A percentile compares a stretch with the other conserved stretches of the same genome.
Conservation (phyloP, 192 early-diverging fungal genomes). For the Mortierella antarctica region DNA sequence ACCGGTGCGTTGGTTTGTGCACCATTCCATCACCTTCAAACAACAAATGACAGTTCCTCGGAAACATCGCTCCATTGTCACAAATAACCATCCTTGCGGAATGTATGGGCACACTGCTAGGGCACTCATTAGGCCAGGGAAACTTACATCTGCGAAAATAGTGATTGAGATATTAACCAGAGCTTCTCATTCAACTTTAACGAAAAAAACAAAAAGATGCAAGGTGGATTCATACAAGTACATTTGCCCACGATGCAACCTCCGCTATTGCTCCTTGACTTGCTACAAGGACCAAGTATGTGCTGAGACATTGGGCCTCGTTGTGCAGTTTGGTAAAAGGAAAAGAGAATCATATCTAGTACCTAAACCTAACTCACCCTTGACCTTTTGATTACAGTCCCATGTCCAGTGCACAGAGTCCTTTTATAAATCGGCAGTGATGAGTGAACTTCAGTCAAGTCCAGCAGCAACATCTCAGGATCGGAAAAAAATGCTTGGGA, state of each 20-base stretch:
- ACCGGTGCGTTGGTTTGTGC: background rate
- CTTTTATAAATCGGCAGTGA: conserved; percentile 70
- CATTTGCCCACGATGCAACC: conserved; percentile 74
- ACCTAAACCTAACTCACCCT: no score
- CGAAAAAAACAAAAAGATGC: conserved; percentile 47
- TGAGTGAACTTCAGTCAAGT: conserved; percentile 61
- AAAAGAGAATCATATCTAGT: background rate
- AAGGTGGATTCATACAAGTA: conserved; percentile 66
- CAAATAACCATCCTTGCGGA: conserved; percentile 36
- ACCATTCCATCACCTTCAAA: conserved; percentile 1
- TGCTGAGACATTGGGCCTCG: background rate
- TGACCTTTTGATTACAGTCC: conserved; percentile 11
- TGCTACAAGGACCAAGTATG: conserved; percentile 71
- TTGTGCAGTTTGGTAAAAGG: conserved; percentile 10
- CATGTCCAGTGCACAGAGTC: conserved; percentile 66
- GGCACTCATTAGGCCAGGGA: background rate
- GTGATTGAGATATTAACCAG: background rate
- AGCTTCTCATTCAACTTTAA: background rate
- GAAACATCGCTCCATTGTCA: conserved; percentile 24
- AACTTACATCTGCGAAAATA: background rate
- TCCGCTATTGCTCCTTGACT: conserved; percentile 70
- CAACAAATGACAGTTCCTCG: conserved; percentile 29
- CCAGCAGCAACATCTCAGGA: conserved; percentile 51
- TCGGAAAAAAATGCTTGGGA: conserved; percentile 62
- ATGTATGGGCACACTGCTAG: conserved; percentile 19